Evolutionary conservation across 2,329 filamentous ascomycete species (phyloP), one percentile per base, ranked within the genome.

Genomic region (Pestalotiopsis sp.): DNA sequence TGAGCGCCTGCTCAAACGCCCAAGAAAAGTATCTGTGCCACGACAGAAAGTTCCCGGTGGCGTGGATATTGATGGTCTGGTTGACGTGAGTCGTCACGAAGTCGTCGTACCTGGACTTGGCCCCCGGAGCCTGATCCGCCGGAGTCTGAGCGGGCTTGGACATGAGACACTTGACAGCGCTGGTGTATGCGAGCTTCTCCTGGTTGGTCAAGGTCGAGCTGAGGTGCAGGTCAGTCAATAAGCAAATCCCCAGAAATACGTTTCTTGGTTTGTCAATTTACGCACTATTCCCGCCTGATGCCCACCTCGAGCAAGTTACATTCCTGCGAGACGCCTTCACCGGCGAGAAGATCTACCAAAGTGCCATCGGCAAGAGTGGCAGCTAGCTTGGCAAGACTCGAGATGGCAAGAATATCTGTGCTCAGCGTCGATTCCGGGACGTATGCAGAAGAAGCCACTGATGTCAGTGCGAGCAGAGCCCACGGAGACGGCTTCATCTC

Each of bases 51-150:
- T 41, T 66, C 72, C 78, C 66, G 70, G 74, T 76, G 41, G 63
- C 76, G 66, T 82, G 81, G 45, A 82, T 78, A 36, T 66, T 71
- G n/a, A 74, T 68, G 4, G 79, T 81, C 57, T 75, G 72, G 68
- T 78, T 76, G 56, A 80, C 78, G 66, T 83, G 82, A n/a, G 75
- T 75, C 31, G 75, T 79, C 5, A 79, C 77, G 57, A 66, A 66
- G 52, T 66, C 65, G 31, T 66, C 65, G 38, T 66, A 66, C 25
- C 65, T 69, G 36, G 65, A 66, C 57, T 66, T 66, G 17, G 65
- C 65, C n/a, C 65, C 65, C 6, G 65, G 65, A 20, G 45, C 49
- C 27, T 60, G 36, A 23, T 61, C 65, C 7, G 65, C 31, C 23
- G 65, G 65, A 20, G 57, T 66, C 36, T 60, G 56, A n/a, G 65